Conservation (phyloP, 352 stramenopile genomes). For the Pythium oligandrum region DNA sequence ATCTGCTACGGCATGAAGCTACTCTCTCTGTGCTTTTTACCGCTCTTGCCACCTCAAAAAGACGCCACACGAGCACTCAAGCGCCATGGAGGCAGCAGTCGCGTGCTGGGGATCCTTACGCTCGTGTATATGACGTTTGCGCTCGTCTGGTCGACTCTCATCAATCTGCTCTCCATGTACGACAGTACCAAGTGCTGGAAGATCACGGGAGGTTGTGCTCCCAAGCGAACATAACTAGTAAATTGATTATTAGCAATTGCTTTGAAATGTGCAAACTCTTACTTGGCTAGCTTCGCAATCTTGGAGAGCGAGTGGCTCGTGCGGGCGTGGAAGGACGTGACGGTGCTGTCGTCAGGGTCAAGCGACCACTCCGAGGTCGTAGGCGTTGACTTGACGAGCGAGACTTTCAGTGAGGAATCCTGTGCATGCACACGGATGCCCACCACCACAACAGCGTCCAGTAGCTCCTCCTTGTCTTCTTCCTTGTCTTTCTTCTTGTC, state of each 20-base stretch:
- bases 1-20: constrained; percentile 15
- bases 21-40: constrained; percentile 5
- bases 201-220: constrained; percentile 47
- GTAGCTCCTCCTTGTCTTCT: constrained; percentile 12
- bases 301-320: too few relatives aligned
- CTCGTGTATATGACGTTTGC: constrained; percentile 4
- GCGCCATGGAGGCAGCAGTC: constrained; percentile 4
- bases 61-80: constrained; percentile 9
- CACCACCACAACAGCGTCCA: constrained; percentile 20
- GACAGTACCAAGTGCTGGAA: constrained; percentile 46
- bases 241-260: too few relatives aligned
- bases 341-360: constrained; percentile 24
- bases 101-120: constrained; percentile 4
- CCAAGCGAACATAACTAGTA: too few relatives aligned
- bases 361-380: constrained; percentile 4
- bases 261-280: too few relatives aligned
- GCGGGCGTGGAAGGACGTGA: constrained; percentile 12
- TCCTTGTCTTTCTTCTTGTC: constrained; percentile 13
- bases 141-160: constrained; percentile 12
- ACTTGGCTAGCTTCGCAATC: too few relatives aligned
- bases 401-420: constrained; percentile 19
- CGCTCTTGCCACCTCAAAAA: constrained; percentile 15
- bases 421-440: constrained; percentile 31
- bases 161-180: constrained; percentile 52
- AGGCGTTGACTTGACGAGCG: constrained; percentile 8